Base-by-base conservation (phyloP, 257 asterid genomes). In the Nicotiana benthamiana region DNA sequence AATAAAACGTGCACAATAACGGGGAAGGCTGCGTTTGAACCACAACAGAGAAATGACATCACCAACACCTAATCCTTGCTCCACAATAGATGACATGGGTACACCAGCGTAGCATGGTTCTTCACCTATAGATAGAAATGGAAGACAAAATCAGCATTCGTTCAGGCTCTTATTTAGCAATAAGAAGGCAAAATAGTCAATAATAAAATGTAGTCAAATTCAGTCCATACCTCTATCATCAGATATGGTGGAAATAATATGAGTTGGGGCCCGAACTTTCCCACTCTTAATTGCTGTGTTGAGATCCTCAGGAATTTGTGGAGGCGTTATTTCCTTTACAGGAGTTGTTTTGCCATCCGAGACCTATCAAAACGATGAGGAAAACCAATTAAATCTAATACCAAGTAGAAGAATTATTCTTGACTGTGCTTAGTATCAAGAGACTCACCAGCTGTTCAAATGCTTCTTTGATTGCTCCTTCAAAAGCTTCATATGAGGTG, bases 1-100 rank as follows among this genome's bases (percentile, higher is more conserved):
- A 77, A 96, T 96, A 84, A 96, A 96, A 60, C 98, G 98, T 66
- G 98, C 81, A 83, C 99, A 96, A 70, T 96, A 96, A 79, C 88
- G 98, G 53, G 99, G 99, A 87, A 96, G 99, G 86, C 98, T 96
- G 65, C 99, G 92, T 85, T 96, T 96, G 89, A 96, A 96, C 99
- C 99, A 96, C 89, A 96, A 83, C 63, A 96, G 86, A 77, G 99
- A 96, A 85, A 96, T 90, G 80, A 96, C 99, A 85, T 96, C 99
- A 78, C 99, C 99, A 6, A 91, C 97, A n/a, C 99, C 99, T 67
- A 91, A 86, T 82, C 99, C 99, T 80, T 96, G 97, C 85, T 94
- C 99, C 68, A 96, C 90, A 77, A 96, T 93, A 87, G 97, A 90
- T 84, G 99, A 96, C 99, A 96, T 96, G 9, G 98, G 94, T 8